Conservation (phyloP, 176 grass and related monocot species). For the Tillandsia leiboldiana region DNA sequence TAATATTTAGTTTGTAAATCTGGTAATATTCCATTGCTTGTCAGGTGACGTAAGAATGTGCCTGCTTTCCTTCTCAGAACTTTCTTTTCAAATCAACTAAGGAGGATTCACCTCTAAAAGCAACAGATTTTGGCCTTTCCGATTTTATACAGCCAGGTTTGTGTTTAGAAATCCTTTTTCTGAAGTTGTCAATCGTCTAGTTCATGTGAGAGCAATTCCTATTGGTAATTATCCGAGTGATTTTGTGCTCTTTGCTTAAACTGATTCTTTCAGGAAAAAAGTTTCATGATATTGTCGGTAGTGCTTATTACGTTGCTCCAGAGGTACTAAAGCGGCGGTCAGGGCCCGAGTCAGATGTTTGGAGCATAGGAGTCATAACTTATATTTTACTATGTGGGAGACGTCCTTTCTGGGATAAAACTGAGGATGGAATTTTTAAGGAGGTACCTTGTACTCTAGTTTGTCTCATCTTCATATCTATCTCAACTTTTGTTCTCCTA, state of each 20-base stretch:
- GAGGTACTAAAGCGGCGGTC: constrained; percentile 88
- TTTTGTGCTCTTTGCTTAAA: too few relatives aligned
- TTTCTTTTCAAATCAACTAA: constrained; percentile 92
- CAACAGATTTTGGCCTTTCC: constrained; percentile 97
- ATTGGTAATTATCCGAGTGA: too few relatives aligned
- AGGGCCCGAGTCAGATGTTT: constrained; percentile 93
- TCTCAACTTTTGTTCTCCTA: neutral
- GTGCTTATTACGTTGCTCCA: constrained; percentile 97
- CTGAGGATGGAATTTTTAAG: constrained; percentile 96
- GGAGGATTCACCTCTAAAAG: constrained; percentile 76
- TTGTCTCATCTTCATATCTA: neutral
- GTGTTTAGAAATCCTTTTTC: constrained; percentile 2
- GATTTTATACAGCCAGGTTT: constrained; percentile 90
- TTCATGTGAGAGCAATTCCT: neutral
- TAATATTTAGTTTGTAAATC: constrained; percentile 23
- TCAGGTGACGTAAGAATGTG: constrained; percentile 41
- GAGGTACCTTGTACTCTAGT: constrained; percentile 39
- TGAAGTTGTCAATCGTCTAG: too few relatives aligned
- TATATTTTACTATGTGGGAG: constrained; percentile 98
- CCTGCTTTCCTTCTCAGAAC: constrained; percentile 79
- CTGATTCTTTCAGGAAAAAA: constrained; percentile 53
- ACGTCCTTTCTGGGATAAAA: constrained; percentile 97
- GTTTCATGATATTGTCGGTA: constrained; percentile 93
- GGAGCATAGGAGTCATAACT: constrained; percentile 99
- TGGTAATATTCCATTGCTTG: constrained; percentile 44